phyloP scores from a whole-genome alignment of 1,139 yeast genomes.

The Yamadazyma dushanensis region DNA sequence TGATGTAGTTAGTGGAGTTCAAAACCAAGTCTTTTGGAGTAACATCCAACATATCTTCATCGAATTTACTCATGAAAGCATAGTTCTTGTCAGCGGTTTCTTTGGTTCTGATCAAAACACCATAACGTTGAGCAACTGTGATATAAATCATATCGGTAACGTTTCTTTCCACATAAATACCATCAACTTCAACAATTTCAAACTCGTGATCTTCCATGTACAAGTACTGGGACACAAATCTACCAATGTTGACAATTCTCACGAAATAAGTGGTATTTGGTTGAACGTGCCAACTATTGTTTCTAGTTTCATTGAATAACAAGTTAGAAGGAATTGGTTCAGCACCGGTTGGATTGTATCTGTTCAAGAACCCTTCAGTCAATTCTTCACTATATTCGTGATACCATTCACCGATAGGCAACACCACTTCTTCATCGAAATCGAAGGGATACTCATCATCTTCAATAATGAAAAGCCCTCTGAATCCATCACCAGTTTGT shows the following conservation, averaged over 20 bases:
- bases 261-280: conserved; percentile 64
- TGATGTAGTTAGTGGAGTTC: conserved; percentile 55
- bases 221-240: conserved; percentile 70
- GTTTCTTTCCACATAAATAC: conserved; percentile 60
- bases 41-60: conserved; percentile 65
- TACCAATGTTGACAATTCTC: conserved; percentile 64
- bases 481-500: conserved; percentile 76
- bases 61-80: conserved; percentile 63
- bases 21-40: conserved; percentile 54
- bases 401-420: conserved; percentile 64
- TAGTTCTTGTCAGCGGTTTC: conserved; percentile 46
- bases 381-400: conserved; percentile 51
- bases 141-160: conserved; percentile 59
- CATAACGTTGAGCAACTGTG: conserved; percentile 71
- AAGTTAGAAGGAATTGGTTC: conserved; percentile 75
- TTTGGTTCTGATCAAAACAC: conserved; percentile 61
- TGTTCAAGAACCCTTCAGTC: conserved; percentile 47
- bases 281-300: conserved; percentile 55
- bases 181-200: conserved; percentile 72
- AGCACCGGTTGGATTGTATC: conserved; percentile 80
- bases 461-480: conserved; percentile 71
- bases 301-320: conserved; percentile 63
- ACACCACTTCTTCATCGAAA: conserved; percentile 61
- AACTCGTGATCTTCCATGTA: conserved; percentile 68
- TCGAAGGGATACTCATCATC: conserved; percentile 57